Evolutionary conservation across 2,329 filamentous ascomycete genomes (phyloP).

Genomic region (Diaporthe amygdali): DNA sequence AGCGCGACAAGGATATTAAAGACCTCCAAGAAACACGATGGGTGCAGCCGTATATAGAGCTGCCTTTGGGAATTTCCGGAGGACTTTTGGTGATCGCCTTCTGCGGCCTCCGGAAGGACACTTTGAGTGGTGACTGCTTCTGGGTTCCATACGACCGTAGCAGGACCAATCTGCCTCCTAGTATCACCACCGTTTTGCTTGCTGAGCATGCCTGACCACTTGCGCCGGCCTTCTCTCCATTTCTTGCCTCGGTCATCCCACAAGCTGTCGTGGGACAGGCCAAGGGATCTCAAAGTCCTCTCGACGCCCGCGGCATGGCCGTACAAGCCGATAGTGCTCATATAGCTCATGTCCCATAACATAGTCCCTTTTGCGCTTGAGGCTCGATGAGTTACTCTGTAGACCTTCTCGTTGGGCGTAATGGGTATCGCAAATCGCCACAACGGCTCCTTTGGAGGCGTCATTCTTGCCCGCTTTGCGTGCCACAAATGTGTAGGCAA

Average conservation of each 20-base stretch:
- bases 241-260: conserved; percentile 70
- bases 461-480: conserved; percentile 90
- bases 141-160: conserved; percentile 78
- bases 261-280: conserved; percentile 62
- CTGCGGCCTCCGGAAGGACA: conserved; percentile 22
- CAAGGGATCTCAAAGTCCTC: conserved; percentile 69
- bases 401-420: conserved; percentile 87
- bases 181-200: conserved; percentile 56
- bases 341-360: conserved; percentile 94
- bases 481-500: conserved; percentile 94
- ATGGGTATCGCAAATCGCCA: conserved; percentile 90
- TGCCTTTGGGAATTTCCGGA: conserved; percentile 39
- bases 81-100: conserved; percentile 6
- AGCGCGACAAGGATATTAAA: conserved; percentile 68
- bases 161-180: conserved; percentile 70
- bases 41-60: conserved; percentile 79
- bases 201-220: conserved; percentile 56
- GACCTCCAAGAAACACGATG: conserved; percentile 75
- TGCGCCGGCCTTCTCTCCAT: conserved; percentile 66
- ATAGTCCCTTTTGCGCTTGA: conserved; percentile 77
- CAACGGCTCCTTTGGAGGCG: conserved; percentile 74
- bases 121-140: conserved; percentile 30
- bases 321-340: conserved; percentile 81
- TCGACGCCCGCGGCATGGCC: conserved; percentile 62
- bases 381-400: conserved; percentile 84